Conservation (phyloP, 768 basidiomycete genomes). For the Mycena vitilis region DNA sequence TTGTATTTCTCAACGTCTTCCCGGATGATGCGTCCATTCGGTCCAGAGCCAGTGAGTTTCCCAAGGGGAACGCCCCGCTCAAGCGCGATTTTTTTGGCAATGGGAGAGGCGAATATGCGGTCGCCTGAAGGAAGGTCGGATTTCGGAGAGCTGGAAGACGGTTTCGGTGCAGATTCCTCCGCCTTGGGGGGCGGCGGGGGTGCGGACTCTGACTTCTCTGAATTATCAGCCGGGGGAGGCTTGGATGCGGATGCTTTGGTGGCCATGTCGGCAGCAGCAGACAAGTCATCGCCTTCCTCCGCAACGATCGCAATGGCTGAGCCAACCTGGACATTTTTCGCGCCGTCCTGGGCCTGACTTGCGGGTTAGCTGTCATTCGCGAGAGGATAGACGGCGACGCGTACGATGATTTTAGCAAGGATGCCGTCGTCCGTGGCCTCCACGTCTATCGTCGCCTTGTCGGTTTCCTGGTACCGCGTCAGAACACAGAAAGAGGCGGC, state of each 20-base stretch:
- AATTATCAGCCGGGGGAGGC: slow-evolving; percentile 48
- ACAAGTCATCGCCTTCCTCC: slow-evolving; percentile 95
- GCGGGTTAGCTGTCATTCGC: slow-evolving; percentile 18
- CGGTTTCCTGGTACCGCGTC: slow-evolving; percentile 84
- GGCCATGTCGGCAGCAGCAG: slow-evolving; percentile 81
- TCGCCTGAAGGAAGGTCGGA: slow-evolving; percentile 73
- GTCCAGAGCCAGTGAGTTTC: slow-evolving; percentile 93
- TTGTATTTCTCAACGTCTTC: slow-evolving; percentile 95
- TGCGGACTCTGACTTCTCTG: slow-evolving; percentile 35
- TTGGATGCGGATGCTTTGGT: slow-evolving; percentile 62
- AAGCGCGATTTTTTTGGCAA: slow-evolving; percentile 97
- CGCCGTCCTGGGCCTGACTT: slow-evolving; percentile 78
- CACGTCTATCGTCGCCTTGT: slow-evolving; percentile 99
- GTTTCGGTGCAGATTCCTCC: slow-evolving; percentile 37
- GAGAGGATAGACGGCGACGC: slow-evolving; percentile 42
- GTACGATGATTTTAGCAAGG: slow-evolving; percentile 94
- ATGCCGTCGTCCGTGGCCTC: slow-evolving; percentile 99
- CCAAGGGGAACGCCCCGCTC: slow-evolving; percentile 93
- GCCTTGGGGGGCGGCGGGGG: slow-evolving; percentile 60
- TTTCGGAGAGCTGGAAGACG: slow-evolving; percentile 48
- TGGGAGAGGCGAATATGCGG: slow-evolving; percentile 93
- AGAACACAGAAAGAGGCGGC: slow-evolving; percentile 28
- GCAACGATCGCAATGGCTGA: slow-evolving; percentile 90
- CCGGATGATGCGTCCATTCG: slow-evolving; percentile 92
- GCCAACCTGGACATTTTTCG: slow-evolving; percentile 90